A percentile compares a stretch with the other conserved stretches of the same genome.
These are phyloP conservation scores for Trebouxia sp. DNA, from an alignment of 139 green algal genomes.

Conservation along the genomic window DNA sequence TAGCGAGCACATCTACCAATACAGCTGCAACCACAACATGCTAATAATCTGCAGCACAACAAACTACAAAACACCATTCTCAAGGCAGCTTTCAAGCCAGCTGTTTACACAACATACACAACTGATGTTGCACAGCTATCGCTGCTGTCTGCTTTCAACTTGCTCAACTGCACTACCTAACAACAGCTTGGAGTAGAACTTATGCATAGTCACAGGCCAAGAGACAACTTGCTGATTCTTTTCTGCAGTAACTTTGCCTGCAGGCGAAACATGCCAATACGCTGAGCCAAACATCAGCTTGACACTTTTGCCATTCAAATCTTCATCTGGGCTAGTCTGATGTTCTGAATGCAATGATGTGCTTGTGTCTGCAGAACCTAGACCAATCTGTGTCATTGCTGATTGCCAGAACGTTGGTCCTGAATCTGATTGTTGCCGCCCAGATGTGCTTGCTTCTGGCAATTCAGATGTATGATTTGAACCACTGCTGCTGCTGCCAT, in stretches of 20 bases:
- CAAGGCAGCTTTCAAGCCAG: too few species aligned
- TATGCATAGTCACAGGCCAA: conserved; percentile 25
- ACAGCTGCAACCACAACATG: too few species aligned
- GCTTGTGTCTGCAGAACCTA: neutral
- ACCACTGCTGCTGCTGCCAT: conserved; percentile 1
- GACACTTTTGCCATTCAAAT: conserved; percentile 19
- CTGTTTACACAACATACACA: too few species aligned
- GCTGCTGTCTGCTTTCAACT: neutral
- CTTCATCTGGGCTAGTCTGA: neutral
- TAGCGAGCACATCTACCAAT: too few species aligned
- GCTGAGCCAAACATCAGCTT: conserved; percentile 29
- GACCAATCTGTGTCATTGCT: conserved; percentile 1
- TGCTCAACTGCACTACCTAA: conserved; percentile 19
- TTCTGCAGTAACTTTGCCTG: conserved; percentile 24
- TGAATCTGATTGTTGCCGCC: neutral
- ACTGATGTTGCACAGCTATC: too few species aligned
- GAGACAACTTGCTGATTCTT: conserved; percentile 28
- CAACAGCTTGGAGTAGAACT: conserved; percentile 25
- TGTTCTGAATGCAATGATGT: neutral
- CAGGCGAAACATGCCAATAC: conserved; percentile 23
- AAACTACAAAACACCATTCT: neutral
- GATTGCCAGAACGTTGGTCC: neutral
- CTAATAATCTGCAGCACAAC: too few species aligned
- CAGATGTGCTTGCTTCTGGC: neutral
- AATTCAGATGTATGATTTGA: too few species aligned